These are phyloP conservation scores for Trametes cinnabarina DNA, from an alignment of 768 basidiomycete species.

Conservation along the genomic window DNA sequence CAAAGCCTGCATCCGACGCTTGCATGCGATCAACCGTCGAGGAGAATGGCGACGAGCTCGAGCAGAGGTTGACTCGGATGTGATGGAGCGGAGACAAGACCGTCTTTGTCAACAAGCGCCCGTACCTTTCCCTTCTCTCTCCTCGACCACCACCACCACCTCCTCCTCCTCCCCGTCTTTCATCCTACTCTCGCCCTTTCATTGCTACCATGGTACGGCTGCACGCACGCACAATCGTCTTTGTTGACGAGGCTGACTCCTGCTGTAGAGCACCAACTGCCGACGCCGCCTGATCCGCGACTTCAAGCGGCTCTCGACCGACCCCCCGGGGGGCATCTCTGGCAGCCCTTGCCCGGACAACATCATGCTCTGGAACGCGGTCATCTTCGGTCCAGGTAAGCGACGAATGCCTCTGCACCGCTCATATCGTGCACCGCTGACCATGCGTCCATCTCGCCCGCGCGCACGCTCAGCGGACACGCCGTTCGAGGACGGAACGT, in stretches of 20 bases:
- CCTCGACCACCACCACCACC: slow-evolving; percentile 9
- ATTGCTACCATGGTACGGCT: neutral
- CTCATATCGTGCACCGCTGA: too few species aligned
- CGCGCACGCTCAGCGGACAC: slow-evolving; percentile 75
- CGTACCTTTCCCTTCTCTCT: neutral
- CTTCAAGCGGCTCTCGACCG: slow-evolving; percentile 92
- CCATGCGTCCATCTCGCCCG: neutral
- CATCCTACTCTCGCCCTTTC: too few species aligned
- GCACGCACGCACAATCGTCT: neutral
- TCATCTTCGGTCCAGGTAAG: slow-evolving; percentile 97
- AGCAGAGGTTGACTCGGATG: too few species aligned
- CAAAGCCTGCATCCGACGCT: too few species aligned
- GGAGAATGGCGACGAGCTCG: too few species aligned
- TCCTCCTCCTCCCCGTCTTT: neutral
- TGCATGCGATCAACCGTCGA: too few species aligned
- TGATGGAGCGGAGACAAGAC: neutral
- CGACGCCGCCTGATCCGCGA: slow-evolving; percentile 95
- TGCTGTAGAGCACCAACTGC: slow-evolving; percentile 84
- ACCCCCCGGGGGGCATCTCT: slow-evolving; percentile 94
- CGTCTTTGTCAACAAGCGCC: slow-evolving; percentile 5
- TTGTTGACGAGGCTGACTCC: neutral
- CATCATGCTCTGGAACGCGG: slow-evolving; percentile 99
- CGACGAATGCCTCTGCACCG: slow-evolving; percentile 2
- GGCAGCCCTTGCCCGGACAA: slow-evolving; percentile 98
- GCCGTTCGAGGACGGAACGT: slow-evolving; percentile 98